Evolutionary conservation across 2,329 filamentous ascomycete genomes (phyloP), one percentile per base, ranked within the genome.

Genomic region (Bertia moriformis): DNA sequence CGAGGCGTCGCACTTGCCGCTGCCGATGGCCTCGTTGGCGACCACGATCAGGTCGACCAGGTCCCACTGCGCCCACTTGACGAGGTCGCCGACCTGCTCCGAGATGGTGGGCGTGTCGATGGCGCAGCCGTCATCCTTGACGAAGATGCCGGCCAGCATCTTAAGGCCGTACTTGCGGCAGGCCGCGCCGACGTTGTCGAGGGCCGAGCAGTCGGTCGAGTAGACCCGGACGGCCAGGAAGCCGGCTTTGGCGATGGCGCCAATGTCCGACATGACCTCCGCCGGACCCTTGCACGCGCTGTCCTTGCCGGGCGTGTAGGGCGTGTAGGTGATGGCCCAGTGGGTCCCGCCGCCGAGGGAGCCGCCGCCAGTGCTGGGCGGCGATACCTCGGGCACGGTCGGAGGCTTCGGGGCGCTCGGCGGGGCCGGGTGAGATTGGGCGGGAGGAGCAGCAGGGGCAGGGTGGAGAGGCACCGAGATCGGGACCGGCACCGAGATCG

Each of bases 11-110:
- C 71, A 75, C 70, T 71, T 78, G 45, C 72, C 71, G 65, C 82
- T 77, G 69, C 84, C 83, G 58, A 94, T 65, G 49, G 83, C 79
- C 71, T 96, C 89, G 70, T 96, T 95, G 61, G 86, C 88, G 48
- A 93, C 73, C 20, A 91, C 81, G 46, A 93, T 67, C 51, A 93
- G 74, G 55, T 82, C 73, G 47, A 94, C 79, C 38, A 83, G 57
- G 44, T 77, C 69, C 78, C 80, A 93, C 59, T 83, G 61, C 45
- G 62, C 72, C 77, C 86, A 93, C 43, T 58, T 51, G 59, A 73
- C 66, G 58, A 95, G 82, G 44, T 75, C 73, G 20, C 69, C 61
- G 44, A 95, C 70, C 70, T 96, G 88, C 50, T 73, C 63, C 54
- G 76, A 64, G 49, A 86, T 78, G 41, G 71, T 74, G 41, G 71